phyloP scores from a whole-genome alignment of 208 protist species.

The Jaenimonas drosophilae region DNA sequence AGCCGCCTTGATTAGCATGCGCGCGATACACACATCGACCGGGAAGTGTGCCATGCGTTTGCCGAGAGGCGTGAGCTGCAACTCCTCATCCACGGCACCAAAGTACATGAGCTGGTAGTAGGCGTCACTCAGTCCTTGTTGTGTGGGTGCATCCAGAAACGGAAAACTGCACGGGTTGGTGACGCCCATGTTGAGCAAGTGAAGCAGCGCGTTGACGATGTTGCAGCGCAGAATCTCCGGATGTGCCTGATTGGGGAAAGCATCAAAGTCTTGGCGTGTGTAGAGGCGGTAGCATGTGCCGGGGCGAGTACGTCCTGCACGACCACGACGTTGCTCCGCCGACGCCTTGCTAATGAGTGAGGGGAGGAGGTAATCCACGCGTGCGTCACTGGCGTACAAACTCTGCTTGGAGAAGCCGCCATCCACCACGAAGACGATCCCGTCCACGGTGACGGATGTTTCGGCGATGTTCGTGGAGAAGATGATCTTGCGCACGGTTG shows the following conservation, averaged over 20 bases:
- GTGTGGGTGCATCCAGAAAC: constrained; percentile 96
- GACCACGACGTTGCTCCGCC: constrained; percentile 98
- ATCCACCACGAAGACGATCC: constrained; percentile 99
- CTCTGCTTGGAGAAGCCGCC: constrained; percentile 99
- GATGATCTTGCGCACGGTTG: constrained; percentile 89
- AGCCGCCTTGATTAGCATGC: constrained; percentile 83
- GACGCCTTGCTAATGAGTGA: constrained; percentile 97
- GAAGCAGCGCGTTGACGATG: constrained; percentile 92
- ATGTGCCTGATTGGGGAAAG: constrained; percentile 68
- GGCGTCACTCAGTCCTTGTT: constrained; percentile 94
- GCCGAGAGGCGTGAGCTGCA: constrained; percentile 64
- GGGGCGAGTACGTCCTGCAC: constrained; percentile 97
- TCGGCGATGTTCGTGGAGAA: constrained; percentile 99
- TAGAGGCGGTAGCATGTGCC: constrained; percentile 98
- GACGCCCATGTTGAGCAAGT: constrained; percentile 95
- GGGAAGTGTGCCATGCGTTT: constrained; percentile 59
- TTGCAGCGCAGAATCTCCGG: constrained; percentile 97
- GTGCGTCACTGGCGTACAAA: constrained; percentile 91
- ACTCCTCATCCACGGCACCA: constrained; percentile 96
- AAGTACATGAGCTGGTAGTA: constrained; percentile 97
- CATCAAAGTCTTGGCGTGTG: constrained; percentile 74
- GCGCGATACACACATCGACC: constrained; percentile 88
- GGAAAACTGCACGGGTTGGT: constrained; percentile 94
- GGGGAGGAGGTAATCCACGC: constrained; percentile 96
- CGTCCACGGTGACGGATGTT: constrained; percentile 99